A percentile compares a stretch with the other conserved stretches of the same genome.
Evolutionary conservation across 2,329 filamentous ascomycete genomes (phyloP).

Genomic region (Neofusicoccum ribis): DNA sequence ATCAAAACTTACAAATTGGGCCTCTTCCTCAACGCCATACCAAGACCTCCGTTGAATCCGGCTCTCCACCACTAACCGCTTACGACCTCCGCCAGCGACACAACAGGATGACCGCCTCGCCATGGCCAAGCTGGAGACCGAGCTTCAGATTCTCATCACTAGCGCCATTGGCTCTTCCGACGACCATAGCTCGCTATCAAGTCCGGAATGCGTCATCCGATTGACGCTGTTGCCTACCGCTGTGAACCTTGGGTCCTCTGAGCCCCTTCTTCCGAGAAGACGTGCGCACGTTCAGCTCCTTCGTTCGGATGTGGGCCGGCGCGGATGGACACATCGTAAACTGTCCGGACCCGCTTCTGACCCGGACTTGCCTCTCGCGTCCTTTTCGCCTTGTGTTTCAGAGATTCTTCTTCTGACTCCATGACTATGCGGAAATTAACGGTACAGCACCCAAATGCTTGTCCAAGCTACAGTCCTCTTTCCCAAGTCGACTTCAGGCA

Average conservation of each 20-base stretch:
- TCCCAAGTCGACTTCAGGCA: too few species aligned
- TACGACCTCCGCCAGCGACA: background rate
- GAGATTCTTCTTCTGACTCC: too few species aligned
- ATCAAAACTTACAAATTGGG: constrained; percentile 1
- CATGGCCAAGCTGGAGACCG: background rate
- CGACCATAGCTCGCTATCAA: background rate
- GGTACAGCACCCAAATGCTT: too few species aligned
- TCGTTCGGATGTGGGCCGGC: background rate
- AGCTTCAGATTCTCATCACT: background rate
- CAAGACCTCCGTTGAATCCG: background rate
- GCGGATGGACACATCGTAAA: background rate
- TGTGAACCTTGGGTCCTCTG: background rate
- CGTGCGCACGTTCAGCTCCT: background rate
- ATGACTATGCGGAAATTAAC: too few species aligned
- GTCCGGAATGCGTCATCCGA: too few species aligned
- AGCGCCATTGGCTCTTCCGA: background rate
- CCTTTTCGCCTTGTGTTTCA: background rate
- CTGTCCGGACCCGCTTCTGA: too few species aligned
- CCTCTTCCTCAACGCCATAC: background rate
- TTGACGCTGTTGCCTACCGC: background rate
- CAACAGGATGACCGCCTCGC: background rate
- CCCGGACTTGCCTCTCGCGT: background rate
- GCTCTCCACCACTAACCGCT: background rate
- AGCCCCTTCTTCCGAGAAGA: background rate
- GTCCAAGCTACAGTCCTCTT: too few species aligned